phyloP scores from a whole-genome alignment of 2,329 filamentous ascomycete genomes.

The Apiospora marii region DNA sequence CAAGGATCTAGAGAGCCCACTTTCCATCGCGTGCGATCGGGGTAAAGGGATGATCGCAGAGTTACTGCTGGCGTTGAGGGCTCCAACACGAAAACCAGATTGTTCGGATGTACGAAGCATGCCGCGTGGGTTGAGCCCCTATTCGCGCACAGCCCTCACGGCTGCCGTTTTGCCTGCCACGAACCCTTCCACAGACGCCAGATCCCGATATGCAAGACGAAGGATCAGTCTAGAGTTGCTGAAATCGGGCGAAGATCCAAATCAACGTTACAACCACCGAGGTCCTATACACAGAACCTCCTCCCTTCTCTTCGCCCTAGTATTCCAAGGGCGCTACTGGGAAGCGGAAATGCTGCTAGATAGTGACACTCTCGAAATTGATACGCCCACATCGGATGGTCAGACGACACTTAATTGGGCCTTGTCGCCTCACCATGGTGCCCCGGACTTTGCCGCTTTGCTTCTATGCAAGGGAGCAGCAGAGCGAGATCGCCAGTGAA shows the following conservation, averaged over 20 bases:
- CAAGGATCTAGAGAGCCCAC: neutral
- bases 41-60: constrained; percentile 6
- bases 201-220: constrained; percentile 1
- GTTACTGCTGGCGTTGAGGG: neutral
- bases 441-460: constrained; percentile 7
- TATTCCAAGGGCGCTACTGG: constrained; percentile 1
- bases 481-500: neutral
- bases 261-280: constrained; percentile 11
- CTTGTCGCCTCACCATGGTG: constrained; percentile 6
- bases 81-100: neutral
- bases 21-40: neutral
- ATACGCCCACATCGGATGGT: constrained; percentile 3
- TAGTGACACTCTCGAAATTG: neutral
- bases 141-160: constrained; percentile 11
- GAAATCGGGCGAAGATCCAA: constrained; percentile 8
- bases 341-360: constrained; percentile 3
- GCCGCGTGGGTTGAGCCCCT: constrained; percentile 5
- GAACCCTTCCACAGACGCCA: constrained; percentile 6
- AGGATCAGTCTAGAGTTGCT: constrained; percentile 6
- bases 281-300: neutral
- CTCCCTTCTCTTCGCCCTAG: constrained; percentile 1
- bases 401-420: neutral
- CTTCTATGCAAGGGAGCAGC: constrained; percentile 8
- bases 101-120: constrained; percentile 9
- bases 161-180: constrained; percentile 7